Evolutionary conservation across 78 protist species (phyloP).

Genomic region (Anaeramoeba flamelloides): DNA sequence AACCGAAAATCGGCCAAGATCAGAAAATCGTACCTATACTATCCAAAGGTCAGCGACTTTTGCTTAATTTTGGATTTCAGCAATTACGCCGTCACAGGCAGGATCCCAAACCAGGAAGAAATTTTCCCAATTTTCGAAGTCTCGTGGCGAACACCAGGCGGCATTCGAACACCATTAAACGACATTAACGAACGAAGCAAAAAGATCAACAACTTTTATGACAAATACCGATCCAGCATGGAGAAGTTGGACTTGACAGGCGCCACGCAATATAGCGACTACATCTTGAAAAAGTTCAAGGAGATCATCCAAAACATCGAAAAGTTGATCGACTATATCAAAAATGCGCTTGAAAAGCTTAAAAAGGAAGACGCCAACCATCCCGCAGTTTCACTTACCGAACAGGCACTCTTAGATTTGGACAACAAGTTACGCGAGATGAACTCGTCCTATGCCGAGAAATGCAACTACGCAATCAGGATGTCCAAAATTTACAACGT

Average conservation of each 20-base stretch:
- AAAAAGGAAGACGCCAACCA: background rate
- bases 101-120: background rate
- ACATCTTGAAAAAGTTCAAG: background rate
- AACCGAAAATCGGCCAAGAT: background rate
- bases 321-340: background rate
- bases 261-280: background rate
- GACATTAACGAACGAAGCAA: background rate
- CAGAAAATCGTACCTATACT: background rate
- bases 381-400: background rate
- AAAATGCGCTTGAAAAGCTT: background rate
- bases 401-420: background rate
- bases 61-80: background rate
- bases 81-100: background rate
- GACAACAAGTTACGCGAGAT: background rate
- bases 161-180: background rate
- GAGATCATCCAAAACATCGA: background rate
- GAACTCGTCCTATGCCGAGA: background rate
- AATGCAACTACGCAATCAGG: background rate
- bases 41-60: background rate
- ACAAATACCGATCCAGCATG: background rate
- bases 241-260: background rate
- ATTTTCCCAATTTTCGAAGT: background rate
- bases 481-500: background rate
- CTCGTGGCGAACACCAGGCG: background rate
- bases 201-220: background rate